Evolutionary conservation across 768 basidiomycete genomes (phyloP).

Genomic region (Leccinellum luteum): DNA sequence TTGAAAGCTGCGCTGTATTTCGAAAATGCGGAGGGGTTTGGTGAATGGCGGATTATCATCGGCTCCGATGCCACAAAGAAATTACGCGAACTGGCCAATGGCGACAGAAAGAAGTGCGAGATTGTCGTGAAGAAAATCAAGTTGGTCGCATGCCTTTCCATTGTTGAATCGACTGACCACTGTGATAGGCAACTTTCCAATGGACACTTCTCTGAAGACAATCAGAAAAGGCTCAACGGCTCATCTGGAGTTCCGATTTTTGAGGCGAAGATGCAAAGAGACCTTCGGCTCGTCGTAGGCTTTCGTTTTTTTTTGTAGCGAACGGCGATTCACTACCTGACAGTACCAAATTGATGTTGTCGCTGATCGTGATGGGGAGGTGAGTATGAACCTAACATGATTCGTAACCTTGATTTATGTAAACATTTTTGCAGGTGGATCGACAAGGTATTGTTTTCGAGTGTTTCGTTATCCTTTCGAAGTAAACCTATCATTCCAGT

Average conservation of each 20-base stretch:
- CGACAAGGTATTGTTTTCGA: conserved; percentile 33
- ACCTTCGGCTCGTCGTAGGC: conserved; percentile 50
- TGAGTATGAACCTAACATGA: conserved; percentile 9
- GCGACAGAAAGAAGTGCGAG: conserved; percentile 44
- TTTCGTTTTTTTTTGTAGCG: neutral
- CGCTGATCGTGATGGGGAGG: conserved; percentile 35
- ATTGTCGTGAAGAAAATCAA: conserved; percentile 69
- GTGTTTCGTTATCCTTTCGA: neutral
- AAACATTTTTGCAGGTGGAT: conserved; percentile 32
- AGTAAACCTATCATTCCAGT: conserved; percentile 26
- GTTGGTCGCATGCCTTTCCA: conserved; percentile 33
- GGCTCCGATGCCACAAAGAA: conserved; percentile 48
- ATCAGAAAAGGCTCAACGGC: conserved; percentile 58
- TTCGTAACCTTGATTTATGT: neutral
- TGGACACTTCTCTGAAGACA: conserved; percentile 66
- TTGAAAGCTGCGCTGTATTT: conserved; percentile 62
- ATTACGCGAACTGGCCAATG: conserved; percentile 45
- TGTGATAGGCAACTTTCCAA: conserved; percentile 58
- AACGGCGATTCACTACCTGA: neutral
- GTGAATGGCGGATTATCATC: conserved; percentile 61
- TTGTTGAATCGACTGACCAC: neutral
- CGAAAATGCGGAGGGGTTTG: conserved; percentile 57
- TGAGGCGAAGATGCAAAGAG: conserved; percentile 64
- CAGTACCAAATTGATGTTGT: conserved; percentile 52
- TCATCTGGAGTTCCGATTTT: conserved; percentile 53